Conservation (phyloP, 192 early-diverging fungal species). For the Globomyces pollinis-pini region DNA sequence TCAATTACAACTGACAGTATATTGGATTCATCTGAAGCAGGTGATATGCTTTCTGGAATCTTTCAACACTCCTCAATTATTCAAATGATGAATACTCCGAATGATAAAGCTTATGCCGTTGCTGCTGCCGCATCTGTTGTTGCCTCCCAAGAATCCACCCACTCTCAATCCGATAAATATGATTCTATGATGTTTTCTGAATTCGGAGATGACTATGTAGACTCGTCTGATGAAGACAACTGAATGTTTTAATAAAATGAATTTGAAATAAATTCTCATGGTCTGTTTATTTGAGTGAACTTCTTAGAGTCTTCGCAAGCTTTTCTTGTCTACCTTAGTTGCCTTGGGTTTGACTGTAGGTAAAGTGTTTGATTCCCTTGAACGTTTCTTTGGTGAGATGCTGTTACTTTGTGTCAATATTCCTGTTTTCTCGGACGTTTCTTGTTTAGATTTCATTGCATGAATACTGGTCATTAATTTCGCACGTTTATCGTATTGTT, state of each 20-base stretch:
- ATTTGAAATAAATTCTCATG: no score
- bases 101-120: not conserved
- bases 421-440: not conserved
- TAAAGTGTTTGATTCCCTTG: not conserved
- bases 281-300: no score
- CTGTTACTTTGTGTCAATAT: not conserved
- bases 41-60: not conserved
- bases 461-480: constrained; percentile 74
- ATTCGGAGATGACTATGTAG: not conserved
- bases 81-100: not conserved
- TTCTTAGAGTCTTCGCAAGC: not conserved
- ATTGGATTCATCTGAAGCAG: not conserved
- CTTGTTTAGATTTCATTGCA: constrained; percentile 30
- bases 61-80: not conserved
- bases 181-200: not conserved
- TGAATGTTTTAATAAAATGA: no score
- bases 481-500: constrained; percentile 74
- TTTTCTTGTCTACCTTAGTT: not conserved
- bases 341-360: not conserved
- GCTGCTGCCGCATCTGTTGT: not conserved
- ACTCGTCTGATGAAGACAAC: no score
- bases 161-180: not conserved
- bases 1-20: not conserved
- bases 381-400: constrained; percentile 6
- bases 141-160: not conserved